A percentile compares a stretch with the other conserved stretches of the same genome.
Conservation (phyloP, 495 filamentous ascomycete genomes). For the Penicillium malachiteum region DNA sequence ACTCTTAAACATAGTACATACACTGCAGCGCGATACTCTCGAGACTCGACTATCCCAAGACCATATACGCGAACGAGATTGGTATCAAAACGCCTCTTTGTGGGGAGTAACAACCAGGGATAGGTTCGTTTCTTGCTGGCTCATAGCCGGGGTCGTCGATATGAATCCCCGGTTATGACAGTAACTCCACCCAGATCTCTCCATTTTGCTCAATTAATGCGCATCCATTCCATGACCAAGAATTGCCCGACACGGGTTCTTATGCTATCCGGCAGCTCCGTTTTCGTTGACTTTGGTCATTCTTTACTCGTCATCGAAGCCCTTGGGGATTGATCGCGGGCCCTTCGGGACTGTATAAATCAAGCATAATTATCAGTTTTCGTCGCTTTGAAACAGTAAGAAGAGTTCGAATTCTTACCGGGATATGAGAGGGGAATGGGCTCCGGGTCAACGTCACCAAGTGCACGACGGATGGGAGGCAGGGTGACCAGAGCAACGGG, state of each 20-base stretch:
- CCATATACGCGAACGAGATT: conserved; percentile 22
- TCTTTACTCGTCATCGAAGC: conserved; percentile 69
- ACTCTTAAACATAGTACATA: conserved; percentile 33
- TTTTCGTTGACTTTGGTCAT: conserved; percentile 1
- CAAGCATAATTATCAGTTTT: conserved; percentile 7
- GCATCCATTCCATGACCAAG: conserved; percentile 4
- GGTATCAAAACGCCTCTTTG: conserved; percentile 30
- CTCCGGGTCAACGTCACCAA: conserved; percentile 70
- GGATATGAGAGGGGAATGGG: conserved; percentile 88
- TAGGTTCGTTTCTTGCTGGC: conserved; percentile 11
- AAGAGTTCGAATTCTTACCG: conserved; percentile 53
- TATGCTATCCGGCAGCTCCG: background rate
- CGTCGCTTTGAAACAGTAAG: background rate
- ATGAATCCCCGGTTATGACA: conserved; percentile 6
- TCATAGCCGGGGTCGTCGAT: background rate
- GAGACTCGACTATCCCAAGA: conserved; percentile 16
- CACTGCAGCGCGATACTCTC: conserved; percentile 21
- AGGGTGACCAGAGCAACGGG: conserved; percentile 65
- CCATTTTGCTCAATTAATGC: conserved; percentile 9
- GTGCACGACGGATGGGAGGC: conserved; percentile 63
- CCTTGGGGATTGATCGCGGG: conserved; percentile 66
- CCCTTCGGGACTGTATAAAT: conserved; percentile 66
- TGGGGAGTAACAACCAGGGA: conserved; percentile 7
- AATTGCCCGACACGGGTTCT: background rate
- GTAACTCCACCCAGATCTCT: conserved; percentile 1